Base-by-base conservation (phyloP, 768 basidiomycete species). In the Paxillus rubicundulus region DNA sequence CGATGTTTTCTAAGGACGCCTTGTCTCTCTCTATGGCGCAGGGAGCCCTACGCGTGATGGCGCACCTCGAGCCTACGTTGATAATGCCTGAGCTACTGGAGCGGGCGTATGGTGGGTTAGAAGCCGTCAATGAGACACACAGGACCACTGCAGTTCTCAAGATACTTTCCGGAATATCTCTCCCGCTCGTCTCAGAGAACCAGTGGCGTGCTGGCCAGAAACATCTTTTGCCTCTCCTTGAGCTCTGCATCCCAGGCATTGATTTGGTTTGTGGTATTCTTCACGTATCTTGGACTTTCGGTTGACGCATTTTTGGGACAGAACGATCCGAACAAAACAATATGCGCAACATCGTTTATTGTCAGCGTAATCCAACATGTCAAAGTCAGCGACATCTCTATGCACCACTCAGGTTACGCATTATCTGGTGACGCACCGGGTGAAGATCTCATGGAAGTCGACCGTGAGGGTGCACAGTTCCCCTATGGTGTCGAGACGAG, bases 81-180 rank as follows among this genome's bases (percentile, higher is more conserved):
- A 80, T 98, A 60, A 88, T 98, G 85, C 94, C 94, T 3, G 86
- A 92, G 38, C 75, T 98, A 12, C 77, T 98, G 20, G 95, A 97
- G 62, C 82, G 94, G 28, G 92, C 92, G 1, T 93, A 96, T 56
- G 80, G 88, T 34, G 93, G 93, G 0, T 74, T 98, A n/a, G 93
- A 97, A 65, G 85, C 87, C 10, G 81, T 98, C 16, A 94, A 95
- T 57, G 95, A 98, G 76, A 98, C 96, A 0, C 92, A 97, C 66
- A 77, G 95, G 37, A 97, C 95, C 4, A 93, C 92, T 2, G 90
- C 95, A 1, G 91, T 92, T 9, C 76, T 98, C 41, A 90, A 87
- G 47, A 88, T 89, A 67, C 78, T 98, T 27, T 81, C 88, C 17
- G 85, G 83, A 2, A 82, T 94, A 24, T 75, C 90, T 16, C 77